phyloP scores from a whole-genome alignment of 257 asterid species.

The Verbascum thapsus region DNA sequence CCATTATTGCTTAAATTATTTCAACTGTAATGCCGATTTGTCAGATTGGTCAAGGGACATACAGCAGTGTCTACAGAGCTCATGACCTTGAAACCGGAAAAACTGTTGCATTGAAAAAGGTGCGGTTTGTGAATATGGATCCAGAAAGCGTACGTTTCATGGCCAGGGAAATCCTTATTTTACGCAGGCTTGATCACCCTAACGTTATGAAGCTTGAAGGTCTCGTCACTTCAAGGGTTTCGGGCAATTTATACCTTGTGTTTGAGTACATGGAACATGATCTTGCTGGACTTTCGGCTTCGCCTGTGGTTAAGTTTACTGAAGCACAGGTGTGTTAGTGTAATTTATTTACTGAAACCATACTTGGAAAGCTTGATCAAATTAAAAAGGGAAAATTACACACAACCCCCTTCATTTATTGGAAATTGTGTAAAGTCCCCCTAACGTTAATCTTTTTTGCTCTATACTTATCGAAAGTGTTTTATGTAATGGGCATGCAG shows the following conservation, averaged over 20 bases:
- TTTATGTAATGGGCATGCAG: slow-evolving; percentile 45
- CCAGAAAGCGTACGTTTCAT: slow-evolving; percentile 95
- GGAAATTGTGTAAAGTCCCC: too few relatives aligned
- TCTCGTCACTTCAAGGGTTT: slow-evolving; percentile 79
- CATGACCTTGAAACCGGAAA: slow-evolving; percentile 85
- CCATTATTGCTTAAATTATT: slow-evolving; percentile 9
- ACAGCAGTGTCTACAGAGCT: slow-evolving; percentile 92
- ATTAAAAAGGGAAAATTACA: background rate
- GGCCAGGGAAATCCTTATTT: slow-evolving; percentile 88
- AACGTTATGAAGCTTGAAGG: slow-evolving; percentile 94
- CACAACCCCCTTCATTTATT: too few relatives aligned
- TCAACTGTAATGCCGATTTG: slow-evolving; percentile 23
- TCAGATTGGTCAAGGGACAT: slow-evolving; percentile 97
- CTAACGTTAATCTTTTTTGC: slow-evolving; percentile 6
- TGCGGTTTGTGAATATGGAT: slow-evolving; percentile 87
- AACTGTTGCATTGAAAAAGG: slow-evolving; percentile 82
- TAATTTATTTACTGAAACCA: slow-evolving; percentile 7
- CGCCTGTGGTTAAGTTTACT: slow-evolving; percentile 65
- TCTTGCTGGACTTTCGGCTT: slow-evolving; percentile 82
- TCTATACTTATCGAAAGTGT: slow-evolving; percentile 14
- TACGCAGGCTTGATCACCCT: slow-evolving; percentile 88
- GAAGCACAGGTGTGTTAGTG: slow-evolving; percentile 73
- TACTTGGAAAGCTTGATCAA: slow-evolving; percentile 8
- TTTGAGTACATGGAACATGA: slow-evolving; percentile 96
- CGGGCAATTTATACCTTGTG: slow-evolving; percentile 84